Evolutionary conservation across 805 yeast species (phyloP), one percentile per base, ranked within the genome.

Genomic region (Kodamaea neixiangensis): DNA sequence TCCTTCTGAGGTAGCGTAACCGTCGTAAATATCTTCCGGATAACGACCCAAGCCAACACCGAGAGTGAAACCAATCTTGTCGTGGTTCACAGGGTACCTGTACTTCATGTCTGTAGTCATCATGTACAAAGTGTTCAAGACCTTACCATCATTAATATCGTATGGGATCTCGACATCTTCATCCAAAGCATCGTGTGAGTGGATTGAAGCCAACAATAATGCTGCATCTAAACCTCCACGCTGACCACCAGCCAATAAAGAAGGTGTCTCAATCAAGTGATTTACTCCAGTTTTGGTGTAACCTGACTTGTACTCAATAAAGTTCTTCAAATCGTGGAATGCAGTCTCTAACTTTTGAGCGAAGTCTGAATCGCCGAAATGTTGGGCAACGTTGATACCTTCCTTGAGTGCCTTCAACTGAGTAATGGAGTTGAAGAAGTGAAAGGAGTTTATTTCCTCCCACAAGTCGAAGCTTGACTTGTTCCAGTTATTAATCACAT

Each of bases 21-120:
- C 97, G 65, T 92, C 86, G 66, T 92, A 92, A 7, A 86, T 65
- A 68, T 92, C 98, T 62, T 92, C 98, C 0, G 97, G 97, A 62
- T 92, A 92, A 62, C 98, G 77, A 2, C 98, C 98, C 48, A 92
- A 68, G 0, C 87, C 96, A 46, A 85, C 84, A 2, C 87, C 87
- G 2, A 67, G 59, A 14, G 55, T 68, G 37, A 71, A 61, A 2
- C 74, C 72, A 20, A 76, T 64, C 44, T 71, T 67, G 20, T 69
- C 64, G 51, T 77, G 81, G 67, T 93, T 93, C 37, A 93, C 79
- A 4, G 96, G 96, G 62, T 87, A 92, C 49, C 94, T 70, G 37
- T 72, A 65, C 55, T 79, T 81, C 94, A 91, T 89, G 56, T 85
- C 86, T 35, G 77, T 68, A 5, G 85, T 77, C 64, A 92, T 66